Conservation (phyloP, 1,139 yeast species). For the Kodamaea suecica region DNA sequence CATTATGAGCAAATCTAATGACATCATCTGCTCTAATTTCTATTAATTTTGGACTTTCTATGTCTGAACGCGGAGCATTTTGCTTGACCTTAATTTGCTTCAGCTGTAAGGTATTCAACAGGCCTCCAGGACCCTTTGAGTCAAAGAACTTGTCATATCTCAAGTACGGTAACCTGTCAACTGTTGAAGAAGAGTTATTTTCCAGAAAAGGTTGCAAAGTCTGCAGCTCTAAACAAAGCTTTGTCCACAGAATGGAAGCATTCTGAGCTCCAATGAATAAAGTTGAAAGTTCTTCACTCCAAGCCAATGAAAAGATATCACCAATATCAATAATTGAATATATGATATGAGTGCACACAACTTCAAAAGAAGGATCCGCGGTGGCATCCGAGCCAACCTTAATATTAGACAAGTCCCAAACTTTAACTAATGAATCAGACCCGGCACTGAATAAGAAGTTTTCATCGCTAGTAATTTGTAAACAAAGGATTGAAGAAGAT, state of each 20-base stretch:
- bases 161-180: conserved; percentile 64
- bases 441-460: conserved; percentile 77
- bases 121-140: conserved; percentile 82
- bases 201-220: conserved; percentile 1
- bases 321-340: conserved; percentile 89
- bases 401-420: conserved; percentile 58
- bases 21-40: conserved; percentile 69
- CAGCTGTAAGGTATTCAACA: conserved; percentile 33
- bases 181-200: conserved; percentile 10
- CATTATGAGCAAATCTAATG: conserved; percentile 83
- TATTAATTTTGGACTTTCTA: conserved; percentile 35
- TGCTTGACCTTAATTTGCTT: conserved; percentile 28
- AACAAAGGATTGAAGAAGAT: conserved; percentile 61
- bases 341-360: conserved; percentile 58
- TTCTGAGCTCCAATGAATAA: conserved; percentile 89
- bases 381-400: conserved; percentile 4
- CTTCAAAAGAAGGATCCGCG: conserved; percentile 3
- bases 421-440: conserved; percentile 82
- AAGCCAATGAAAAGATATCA: conserved; percentile 81
- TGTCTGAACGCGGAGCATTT: conserved; percentile 13
- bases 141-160: conserved; percentile 88
- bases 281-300: conserved; percentile 58
- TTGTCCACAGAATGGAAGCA: conserved; percentile 79
- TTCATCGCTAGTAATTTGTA: conserved; percentile 58
- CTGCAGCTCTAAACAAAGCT: conserved; percentile 19